These are phyloP conservation scores for Fomitopsis betulina DNA, from an alignment of 1,284 basidiomycete species.

Conservation along the genomic window DNA sequence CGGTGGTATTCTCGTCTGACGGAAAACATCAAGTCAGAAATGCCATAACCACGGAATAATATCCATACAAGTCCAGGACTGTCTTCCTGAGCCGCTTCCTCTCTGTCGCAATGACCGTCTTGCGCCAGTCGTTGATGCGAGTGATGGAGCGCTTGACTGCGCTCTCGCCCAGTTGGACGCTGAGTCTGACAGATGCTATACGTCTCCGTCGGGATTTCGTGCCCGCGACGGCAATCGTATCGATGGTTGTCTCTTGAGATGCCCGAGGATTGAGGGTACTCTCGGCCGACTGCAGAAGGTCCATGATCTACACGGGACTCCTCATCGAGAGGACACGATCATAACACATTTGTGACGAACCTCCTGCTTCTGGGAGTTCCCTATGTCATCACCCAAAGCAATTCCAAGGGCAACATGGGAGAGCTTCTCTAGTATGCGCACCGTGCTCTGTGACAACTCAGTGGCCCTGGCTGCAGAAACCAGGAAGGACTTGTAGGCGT, in stretches of 20 bases:
- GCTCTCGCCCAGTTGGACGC: constrained; percentile 57
- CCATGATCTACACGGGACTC: constrained; percentile 43
- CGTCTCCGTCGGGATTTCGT: constrained; percentile 47
- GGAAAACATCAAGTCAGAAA: background rate
- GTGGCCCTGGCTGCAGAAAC: constrained; percentile 32
- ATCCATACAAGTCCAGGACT: constrained; percentile 61
- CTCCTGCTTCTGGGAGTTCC: constrained; percentile 61
- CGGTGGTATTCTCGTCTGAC: constrained; percentile 64
- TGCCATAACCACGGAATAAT: background rate
- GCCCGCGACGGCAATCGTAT: constrained; percentile 46
- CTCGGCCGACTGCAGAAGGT: constrained; percentile 51
- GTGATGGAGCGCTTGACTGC: constrained; percentile 55
- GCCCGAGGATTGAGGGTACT: constrained; percentile 41
- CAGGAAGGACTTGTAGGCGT: constrained; percentile 56
- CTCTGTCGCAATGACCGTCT: constrained; percentile 61
- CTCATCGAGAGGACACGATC: constrained; percentile 6
- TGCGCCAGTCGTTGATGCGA: constrained; percentile 67
- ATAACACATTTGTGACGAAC: constrained; percentile 28
- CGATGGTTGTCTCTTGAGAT: constrained; percentile 43
- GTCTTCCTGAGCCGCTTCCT: constrained; percentile 65
- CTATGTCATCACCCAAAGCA: constrained; percentile 55
- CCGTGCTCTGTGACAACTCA: constrained; percentile 39
- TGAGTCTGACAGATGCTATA: constrained; percentile 50
- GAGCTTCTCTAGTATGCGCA: constrained; percentile 60
- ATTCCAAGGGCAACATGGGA: constrained; percentile 63